Conservation (phyloP, 225 moss, liverwort and hornwort genomes). For the Anthoceros angustus region DNA sequence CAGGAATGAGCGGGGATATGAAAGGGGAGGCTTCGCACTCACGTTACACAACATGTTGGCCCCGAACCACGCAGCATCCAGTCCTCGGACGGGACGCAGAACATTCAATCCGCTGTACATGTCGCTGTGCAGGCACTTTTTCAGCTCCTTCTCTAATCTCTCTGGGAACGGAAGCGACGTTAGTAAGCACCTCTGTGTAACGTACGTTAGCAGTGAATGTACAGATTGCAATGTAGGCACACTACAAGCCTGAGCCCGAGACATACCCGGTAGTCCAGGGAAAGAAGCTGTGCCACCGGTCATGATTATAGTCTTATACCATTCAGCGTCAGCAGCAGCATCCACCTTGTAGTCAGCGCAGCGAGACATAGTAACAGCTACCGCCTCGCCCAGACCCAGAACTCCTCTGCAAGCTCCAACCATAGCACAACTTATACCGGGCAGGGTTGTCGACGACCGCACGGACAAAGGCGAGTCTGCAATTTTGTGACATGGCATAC, state of each 20-base stretch:
- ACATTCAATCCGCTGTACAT: slow-evolving; percentile 31
- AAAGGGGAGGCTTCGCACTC: slow-evolving; percentile 6
- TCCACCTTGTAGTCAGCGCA: slow-evolving; percentile 23
- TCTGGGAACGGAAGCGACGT: slow-evolving; percentile 6
- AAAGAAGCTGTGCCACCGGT: slow-evolving; percentile 48
- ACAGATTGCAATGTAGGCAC: too few relatives aligned
- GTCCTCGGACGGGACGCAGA: slow-evolving; percentile 25
- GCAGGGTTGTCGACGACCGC: not conserved
- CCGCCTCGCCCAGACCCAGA: slow-evolving; percentile 48
- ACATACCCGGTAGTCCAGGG: slow-evolving; percentile 38
- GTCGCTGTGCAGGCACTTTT: slow-evolving; percentile 18
- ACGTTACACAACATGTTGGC: slow-evolving; percentile 42
- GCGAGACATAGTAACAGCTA: slow-evolving; percentile 35
- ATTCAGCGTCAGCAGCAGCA: slow-evolving; percentile 22
- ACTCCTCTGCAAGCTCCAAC: slow-evolving; percentile 31
- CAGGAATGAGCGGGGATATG: not conserved
- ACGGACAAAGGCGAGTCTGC: too few relatives aligned
- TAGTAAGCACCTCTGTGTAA: slow-evolving; percentile 3
- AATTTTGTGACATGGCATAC: too few relatives aligned
- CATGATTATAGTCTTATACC: slow-evolving; percentile 46
- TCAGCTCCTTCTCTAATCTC: slow-evolving; percentile 41
- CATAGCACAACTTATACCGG: slow-evolving; percentile 6
- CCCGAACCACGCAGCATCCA: slow-evolving; percentile 49
- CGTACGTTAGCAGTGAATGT: not conserved
- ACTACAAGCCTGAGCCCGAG: not conserved